Evolutionary conservation across 1,284 basidiomycete species (phyloP).

Genomic region (Vanrija sp.): DNA sequence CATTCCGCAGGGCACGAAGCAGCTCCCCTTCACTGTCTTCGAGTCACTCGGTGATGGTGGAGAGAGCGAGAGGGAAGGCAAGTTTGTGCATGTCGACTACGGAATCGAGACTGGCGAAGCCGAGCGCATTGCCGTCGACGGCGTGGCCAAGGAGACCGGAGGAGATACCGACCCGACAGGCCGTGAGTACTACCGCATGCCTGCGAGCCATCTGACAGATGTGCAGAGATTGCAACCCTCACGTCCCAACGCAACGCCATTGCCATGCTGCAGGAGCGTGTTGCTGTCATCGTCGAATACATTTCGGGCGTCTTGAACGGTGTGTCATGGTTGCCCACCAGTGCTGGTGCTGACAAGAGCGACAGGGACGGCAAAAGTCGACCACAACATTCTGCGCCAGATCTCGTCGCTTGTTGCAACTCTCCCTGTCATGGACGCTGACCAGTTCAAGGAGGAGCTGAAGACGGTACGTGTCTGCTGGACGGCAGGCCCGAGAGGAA

Average conservation of each 20-base stretch:
- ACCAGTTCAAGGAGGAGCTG: conserved; percentile 76
- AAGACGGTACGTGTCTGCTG: conserved; percentile 59
- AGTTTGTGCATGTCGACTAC: conserved; percentile 67
- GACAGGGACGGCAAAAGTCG: conserved; percentile 62
- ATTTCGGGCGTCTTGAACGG: conserved; percentile 70
- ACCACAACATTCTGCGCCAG: conserved; percentile 76
- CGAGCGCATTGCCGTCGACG: conserved; percentile 95
- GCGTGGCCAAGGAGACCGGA: conserved; percentile 71
- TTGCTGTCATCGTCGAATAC: conserved; percentile 76
- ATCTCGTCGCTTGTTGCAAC: conserved; percentile 80
- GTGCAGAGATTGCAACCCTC: conserved; percentile 77
- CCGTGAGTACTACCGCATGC: conserved; percentile 27
- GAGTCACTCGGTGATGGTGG: conserved; percentile 78
- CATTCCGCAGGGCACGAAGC: conserved; percentile 49
- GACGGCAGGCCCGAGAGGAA: no score
- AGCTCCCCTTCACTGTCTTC: conserved; percentile 81
- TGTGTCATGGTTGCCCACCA: conserved; percentile 37
- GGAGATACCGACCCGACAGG: conserved; percentile 61
- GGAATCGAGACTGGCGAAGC: conserved; percentile 94
- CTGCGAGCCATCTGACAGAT: conserved; percentile 1
- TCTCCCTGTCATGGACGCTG: conserved; percentile 75
- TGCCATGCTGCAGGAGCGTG: conserved; percentile 90
- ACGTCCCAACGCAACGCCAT: conserved; percentile 90
- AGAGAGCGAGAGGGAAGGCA: conserved; percentile 41
- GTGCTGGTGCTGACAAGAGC: not conserved